Base-by-base conservation (phyloP, 164 flowering plant genomes). In the Platanus orientalis region DNA sequence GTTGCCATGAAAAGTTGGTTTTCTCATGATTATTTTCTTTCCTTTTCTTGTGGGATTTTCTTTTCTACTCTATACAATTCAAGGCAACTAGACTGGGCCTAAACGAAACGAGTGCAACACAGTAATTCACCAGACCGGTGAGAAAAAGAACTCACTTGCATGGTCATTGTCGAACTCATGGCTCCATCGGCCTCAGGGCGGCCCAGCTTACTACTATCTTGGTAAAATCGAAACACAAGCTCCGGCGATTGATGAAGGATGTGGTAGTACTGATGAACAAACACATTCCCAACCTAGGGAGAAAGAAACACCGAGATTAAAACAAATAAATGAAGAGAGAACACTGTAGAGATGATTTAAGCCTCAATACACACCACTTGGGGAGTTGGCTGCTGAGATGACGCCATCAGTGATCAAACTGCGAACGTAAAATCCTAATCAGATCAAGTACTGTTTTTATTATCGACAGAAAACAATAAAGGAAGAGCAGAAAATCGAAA, bases 251-350 rank as follows among this genome's bases (percentile, higher is more conserved):
- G 79, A 36, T 85, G 87, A 74, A 88, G 73, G 36, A 88, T 85
- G 36, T 70, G 83, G 69, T 88, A 90, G 63, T 90, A 90, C 60
- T 85, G 90, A 23, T 73, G 79, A 54, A 83, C 91, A 64, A 90
- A 90, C 0, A 92, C 95, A 63, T 83, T 79, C 20, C 87, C 97
- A 23, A 90, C 89, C 97, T 90, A 14, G 60, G 29, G n/a, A 36
- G 47, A 23, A 34, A 23, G 64, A 51, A 45, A 45, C 19, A 27
- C 24, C 53, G 4, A 36, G 17, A 32, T 24, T n/a, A 19, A 20
- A 64, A 60, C 28, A 19, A 51, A 16, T 34, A 34, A 34, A 42
- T 16, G 47, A 10, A 42, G 0, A 11, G 19, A 42, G 17, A 17
- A 45, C 16, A 45, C 19, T 12, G 4, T 17, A 45, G 3, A 45